Percentiles rank a stretch among this genome's conserved stretches.
These are phyloP conservation scores for Coprinopsis strossmayeri DNA, from an alignment of 768 basidiomycete genomes.

Conservation along the genomic window DNA sequence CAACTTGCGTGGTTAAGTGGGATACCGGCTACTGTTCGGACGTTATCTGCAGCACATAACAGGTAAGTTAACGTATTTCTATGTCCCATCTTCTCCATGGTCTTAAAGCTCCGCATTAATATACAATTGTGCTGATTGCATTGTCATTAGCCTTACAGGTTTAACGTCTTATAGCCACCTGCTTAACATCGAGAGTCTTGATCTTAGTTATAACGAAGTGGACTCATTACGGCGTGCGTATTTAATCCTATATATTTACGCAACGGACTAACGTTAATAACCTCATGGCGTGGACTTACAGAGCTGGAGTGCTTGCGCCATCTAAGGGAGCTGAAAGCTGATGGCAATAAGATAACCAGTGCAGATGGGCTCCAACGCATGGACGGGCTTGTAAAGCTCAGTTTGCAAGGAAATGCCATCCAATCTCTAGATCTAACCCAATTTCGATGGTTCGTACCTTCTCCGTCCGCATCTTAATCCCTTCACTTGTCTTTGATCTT, in stretches of 20 bases:
- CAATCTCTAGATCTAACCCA: constrained; percentile 49
- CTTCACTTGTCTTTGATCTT: constrained; percentile 10
- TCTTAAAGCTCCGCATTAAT: background rate
- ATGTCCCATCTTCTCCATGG: constrained; percentile 4
- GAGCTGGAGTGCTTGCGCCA: constrained; percentile 82
- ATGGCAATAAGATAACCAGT: constrained; percentile 72
- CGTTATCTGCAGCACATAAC: constrained; percentile 73
- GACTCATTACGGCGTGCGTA: constrained; percentile 82
- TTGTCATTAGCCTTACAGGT: constrained; percentile 60
- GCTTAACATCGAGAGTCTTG: constrained; percentile 78
- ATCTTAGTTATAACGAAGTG: constrained; percentile 86
- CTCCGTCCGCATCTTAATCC: constrained; percentile 12
- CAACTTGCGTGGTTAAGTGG: constrained; percentile 77
- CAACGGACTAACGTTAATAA: constrained; percentile 10
- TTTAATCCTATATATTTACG: constrained; percentile 7
- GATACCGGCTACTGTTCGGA: constrained; percentile 63
- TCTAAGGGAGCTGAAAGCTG: constrained; percentile 84
- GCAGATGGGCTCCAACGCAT: constrained; percentile 74
- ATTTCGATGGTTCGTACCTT: constrained; percentile 59
- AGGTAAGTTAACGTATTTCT: constrained; percentile 37
- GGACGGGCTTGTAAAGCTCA: constrained; percentile 79
- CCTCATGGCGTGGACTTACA: constrained; percentile 23
- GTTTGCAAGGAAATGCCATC: constrained; percentile 70
- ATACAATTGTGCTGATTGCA: constrained; percentile 1
- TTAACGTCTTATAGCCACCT: constrained; percentile 88